Evolutionary conservation across 176 grass and related monocot genomes (phyloP), one percentile per base, ranked within the genome.

Genomic region (Juncus inflexus): DNA sequence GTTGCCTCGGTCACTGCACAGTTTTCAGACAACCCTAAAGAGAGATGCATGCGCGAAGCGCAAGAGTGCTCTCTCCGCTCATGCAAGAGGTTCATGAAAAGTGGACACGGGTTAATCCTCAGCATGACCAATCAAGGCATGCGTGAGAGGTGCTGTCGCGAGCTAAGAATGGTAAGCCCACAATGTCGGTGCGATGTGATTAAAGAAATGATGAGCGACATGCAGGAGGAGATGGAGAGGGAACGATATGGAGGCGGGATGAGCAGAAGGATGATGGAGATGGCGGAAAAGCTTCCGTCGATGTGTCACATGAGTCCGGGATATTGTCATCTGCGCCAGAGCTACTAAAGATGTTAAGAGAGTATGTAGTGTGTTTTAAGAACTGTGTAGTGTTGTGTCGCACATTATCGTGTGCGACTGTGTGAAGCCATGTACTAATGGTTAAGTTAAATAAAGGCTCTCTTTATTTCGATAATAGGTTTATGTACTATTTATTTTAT

Each of bases 321-420:
- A 2, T 52, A 67, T n/a, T 67, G 65, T 36, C 65, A 67, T 41
- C n/a, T 54, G 15, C 65, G 49, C 13, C 15, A 53, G 28, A 37
- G 47, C 42, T 51, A 53, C 42, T 50, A 11, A 67, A 37, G 4
- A 12, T 7, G 11, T n/a, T 42, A n/a, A 35, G 19, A 28, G 16
- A 6, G 12, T 16, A 51, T 42, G 16, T 52, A 5, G 12, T 8
- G 19, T 28, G 19, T 28, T 28, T 28, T 1, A 28, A 28, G 19
- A 28, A 28, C 19, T 28, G 12, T 35, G 52, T 12, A 52, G 38
- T n/a, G 64, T 51, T 28, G 19, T 1, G 19, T 28, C 64, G 42
- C 16, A 53, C 64, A 53, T 12, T 52, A 67, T 67, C 64, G 64
- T 67, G 64, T 67, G 13, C 37, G 64, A 67, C 16, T 67, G 42